Evolutionary conservation across 345 rosid genomes (phyloP), one percentile per base, ranked within the genome.

Genomic region (Linum lewisii): DNA sequence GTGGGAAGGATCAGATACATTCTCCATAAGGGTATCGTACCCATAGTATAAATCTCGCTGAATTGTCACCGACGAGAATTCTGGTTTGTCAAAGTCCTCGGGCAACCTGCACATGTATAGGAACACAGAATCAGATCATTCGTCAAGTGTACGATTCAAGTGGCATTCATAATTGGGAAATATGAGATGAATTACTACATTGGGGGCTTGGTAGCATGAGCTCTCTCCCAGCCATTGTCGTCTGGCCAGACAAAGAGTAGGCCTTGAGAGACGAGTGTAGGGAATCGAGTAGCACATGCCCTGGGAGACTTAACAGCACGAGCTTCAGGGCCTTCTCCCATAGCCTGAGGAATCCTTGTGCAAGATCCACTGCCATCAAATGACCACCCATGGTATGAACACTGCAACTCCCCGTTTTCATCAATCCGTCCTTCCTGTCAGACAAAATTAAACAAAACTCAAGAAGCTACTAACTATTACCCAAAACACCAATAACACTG

Each of bases 361-460:
- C 99, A 93, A 26, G 95, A 89, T 56, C 99, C 99, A 26, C 90
- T 82, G 22, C 97, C 94, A 44, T 66, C 72, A 67, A 89, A 93
- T 0, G 99, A 93, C 99, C 97, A 93, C 32, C 99, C 99, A 61
- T 89, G 99, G 67, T 93, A 89, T 19, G 99, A 93, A 72, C 99
- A 93, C 77, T 93, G 95, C 75, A 93, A 63, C 59, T 89, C 86
- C 67, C 99, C 99, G 70, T 89, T 91, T 84, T 89, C 97, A 72
- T 93, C 97, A 0, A 93, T 73, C 65, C 99, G 61, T 62, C 99
- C 97, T 80, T 93, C 99, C 97, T 93, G 71, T 51, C 64, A 66
- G 54, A 37, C 26, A 21, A 44, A 60, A 25, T 24, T 7, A 57
- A 64, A 23, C 59, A 16, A 1, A 11, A n/a, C n/a, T n/a, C n/a